A percentile compares a stretch with the other conserved stretches of the same genome.
These are phyloP conservation scores for Volvox carteri DNA, from an alignment of 163 green algal species.

Conservation along the genomic window DNA sequence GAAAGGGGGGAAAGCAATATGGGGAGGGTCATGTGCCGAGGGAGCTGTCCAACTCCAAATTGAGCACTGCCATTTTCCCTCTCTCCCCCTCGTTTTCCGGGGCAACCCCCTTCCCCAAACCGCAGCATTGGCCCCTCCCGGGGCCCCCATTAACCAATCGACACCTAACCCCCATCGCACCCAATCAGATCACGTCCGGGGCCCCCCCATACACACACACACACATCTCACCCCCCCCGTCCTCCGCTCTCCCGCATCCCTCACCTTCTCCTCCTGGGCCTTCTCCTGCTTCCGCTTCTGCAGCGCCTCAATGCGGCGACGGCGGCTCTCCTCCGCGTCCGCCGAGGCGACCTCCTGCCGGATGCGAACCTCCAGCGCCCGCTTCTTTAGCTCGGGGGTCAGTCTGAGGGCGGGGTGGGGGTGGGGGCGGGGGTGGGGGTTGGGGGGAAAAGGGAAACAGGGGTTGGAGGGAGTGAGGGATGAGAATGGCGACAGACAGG, in stretches of 20 bases:
- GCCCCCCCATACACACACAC: neutral
- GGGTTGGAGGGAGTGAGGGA: no score
- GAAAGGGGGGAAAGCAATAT: neutral
- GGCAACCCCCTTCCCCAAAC: no score
- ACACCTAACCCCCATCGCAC: no score
- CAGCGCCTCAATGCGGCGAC: slow-evolving; percentile 58
- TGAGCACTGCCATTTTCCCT: neutral
- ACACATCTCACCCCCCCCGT: neutral
- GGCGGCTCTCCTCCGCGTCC: slow-evolving; percentile 55
- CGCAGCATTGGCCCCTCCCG: no score
- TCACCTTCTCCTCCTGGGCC: slow-evolving; percentile 57
- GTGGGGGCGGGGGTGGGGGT: no score
- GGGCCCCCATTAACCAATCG: no score
- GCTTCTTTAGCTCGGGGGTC: slow-evolving; percentile 63
- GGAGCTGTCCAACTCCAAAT: neutral
- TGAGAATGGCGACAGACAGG: no score
- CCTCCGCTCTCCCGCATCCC: neutral
- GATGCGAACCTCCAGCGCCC: slow-evolving; percentile 55
- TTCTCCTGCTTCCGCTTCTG: slow-evolving; percentile 62
- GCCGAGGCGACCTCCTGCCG: slow-evolving; percentile 33
- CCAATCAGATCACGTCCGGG: no score
- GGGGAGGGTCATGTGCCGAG: neutral
- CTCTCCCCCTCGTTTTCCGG: neutral
- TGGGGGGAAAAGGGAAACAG: no score
- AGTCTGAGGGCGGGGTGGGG: slow-evolving; percentile 36